Evolutionary conservation across 441 rosid genomes (phyloP).

Genomic region (Biscutella laevigata): DNA sequence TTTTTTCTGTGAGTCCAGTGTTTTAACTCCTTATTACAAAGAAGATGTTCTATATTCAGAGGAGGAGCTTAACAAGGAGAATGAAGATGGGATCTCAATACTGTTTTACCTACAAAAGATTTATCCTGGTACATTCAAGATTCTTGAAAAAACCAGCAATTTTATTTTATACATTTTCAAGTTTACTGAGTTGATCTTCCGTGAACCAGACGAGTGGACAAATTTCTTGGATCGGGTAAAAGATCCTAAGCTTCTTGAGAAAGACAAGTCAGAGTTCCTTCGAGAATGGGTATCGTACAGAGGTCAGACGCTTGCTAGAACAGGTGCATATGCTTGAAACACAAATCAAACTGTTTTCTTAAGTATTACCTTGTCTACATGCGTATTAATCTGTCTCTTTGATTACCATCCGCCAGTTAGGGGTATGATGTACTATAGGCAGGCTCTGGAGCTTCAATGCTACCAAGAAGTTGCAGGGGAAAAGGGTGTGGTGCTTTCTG

Average conservation of each 20-base stretch:
- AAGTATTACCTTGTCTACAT: constrained; percentile 12
- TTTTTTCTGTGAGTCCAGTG: constrained; percentile 42
- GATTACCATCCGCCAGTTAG: constrained; percentile 54
- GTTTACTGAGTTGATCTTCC: constrained; percentile 18
- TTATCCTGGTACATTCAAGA: constrained; percentile 64
- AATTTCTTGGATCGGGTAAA: constrained; percentile 53
- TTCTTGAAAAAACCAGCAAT: not conserved
- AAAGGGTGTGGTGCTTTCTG: constrained; percentile 43
- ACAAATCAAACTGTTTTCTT: constrained; percentile 8
- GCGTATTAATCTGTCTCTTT: constrained; percentile 3
- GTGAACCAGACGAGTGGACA: constrained; percentile 77
- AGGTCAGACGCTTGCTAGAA: constrained; percentile 89
- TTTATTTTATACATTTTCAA: not conserved
- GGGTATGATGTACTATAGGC: constrained; percentile 95
- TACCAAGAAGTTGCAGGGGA: constrained; percentile 63
- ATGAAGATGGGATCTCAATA: constrained; percentile 87
- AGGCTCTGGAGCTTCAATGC: constrained; percentile 77
- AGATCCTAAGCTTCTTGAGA: constrained; percentile 25
- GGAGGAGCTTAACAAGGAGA: constrained; percentile 73
- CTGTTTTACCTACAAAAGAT: constrained; percentile 84
- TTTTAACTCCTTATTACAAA: constrained; percentile 88
- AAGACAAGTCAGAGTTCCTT: constrained; percentile 33
- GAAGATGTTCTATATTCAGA: constrained; percentile 90
- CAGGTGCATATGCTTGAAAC: constrained; percentile 44
- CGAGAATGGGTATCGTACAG: constrained; percentile 92